Percentiles rank a stretch among this genome's conserved stretches.
Conservation (phyloP, 2,329 filamentous ascomycete genomes). For the Scytalidium sp. region DNA sequence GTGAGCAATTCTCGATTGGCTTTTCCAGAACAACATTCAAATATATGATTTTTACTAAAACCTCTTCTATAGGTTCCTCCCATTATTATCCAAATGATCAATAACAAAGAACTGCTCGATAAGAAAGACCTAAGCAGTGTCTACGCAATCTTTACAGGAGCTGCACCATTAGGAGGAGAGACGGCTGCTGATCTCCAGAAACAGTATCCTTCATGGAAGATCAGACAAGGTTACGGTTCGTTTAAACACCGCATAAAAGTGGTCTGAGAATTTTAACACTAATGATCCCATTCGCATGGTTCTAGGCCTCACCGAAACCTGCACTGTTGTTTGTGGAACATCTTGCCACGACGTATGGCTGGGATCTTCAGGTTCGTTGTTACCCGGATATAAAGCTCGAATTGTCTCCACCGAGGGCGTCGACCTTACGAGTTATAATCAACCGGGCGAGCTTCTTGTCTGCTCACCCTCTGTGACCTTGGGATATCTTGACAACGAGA, state of each 20-base stretch:
- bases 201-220: conserved; percentile 57
- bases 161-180: conserved; percentile 70
- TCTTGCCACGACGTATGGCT: conserved; percentile 59
- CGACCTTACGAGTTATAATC: conserved; percentile 66
- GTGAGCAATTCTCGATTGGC: conserved; percentile 32
- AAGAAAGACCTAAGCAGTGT: conserved; percentile 70
- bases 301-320: conserved; percentile 62
- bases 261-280: neutral
- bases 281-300: conserved; percentile 38
- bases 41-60: neutral
- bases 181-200: conserved; percentile 59
- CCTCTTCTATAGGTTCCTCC: conserved; percentile 54
- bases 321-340: conserved; percentile 62
- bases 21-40: neutral
- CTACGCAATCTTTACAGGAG: conserved; percentile 63
- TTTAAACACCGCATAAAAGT: too few relatives aligned
- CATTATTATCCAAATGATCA: conserved; percentile 71
- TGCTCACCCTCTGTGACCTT: conserved; percentile 70
- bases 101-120: conserved; percentile 53
- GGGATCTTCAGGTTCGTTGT: conserved; percentile 66
- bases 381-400: conserved; percentile 61
- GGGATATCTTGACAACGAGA: conserved; percentile 80
- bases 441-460: conserved; percentile 73
- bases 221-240: conserved; percentile 66
- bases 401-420: conserved; percentile 63